These are phyloP conservation scores for Yamadazyma friedrichii DNA, from an alignment of 1,139 yeast genomes.

Conservation along the genomic window DNA sequence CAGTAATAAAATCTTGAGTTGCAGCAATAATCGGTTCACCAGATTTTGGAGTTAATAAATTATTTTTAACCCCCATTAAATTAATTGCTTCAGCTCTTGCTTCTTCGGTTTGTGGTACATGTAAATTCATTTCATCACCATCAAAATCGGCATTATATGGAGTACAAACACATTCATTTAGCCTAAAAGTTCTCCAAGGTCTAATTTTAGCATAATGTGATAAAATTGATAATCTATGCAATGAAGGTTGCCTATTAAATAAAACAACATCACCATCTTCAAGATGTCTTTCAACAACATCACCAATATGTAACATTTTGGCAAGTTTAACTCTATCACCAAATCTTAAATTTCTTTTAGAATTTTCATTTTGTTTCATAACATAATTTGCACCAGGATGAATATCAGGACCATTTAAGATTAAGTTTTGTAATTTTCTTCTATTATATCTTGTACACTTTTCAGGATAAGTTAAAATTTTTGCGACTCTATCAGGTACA, in stretches of 20 bases:
- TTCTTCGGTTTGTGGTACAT: constrained; percentile 98
- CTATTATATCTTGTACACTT: constrained; percentile 86
- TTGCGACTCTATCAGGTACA: constrained; percentile 96
- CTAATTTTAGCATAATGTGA: constrained; percentile 95
- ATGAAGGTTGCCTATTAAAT: constrained; percentile 96
- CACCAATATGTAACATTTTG: constrained; percentile 76
- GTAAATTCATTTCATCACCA: constrained; percentile 99
- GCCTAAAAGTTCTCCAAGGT: constrained; percentile 97
- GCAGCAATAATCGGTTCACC: constrained; percentile 99
- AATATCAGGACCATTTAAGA: constrained; percentile 79
- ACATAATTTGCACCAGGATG: constrained; percentile 98
- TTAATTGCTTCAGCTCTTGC: constrained; percentile 98
- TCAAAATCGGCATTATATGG: constrained; percentile 99
- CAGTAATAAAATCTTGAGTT: constrained; percentile 98
- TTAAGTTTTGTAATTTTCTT: constrained; percentile 68
- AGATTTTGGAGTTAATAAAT: constrained; percentile 90
- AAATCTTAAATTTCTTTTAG: constrained; percentile 83
- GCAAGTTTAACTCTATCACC: constrained; percentile 86
- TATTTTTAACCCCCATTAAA: constrained; percentile 96
- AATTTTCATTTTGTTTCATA: constrained; percentile 76
- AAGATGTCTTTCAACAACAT: constrained; percentile 94
- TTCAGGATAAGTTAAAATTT: constrained; percentile 94
- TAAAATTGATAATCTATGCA: constrained; percentile 90
- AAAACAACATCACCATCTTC: constrained; percentile 96
- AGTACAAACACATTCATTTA: constrained; percentile 98